Conservation (phyloP, 2,329 filamentous ascomycete genomes). For the Hyphodiscus sp. region DNA sequence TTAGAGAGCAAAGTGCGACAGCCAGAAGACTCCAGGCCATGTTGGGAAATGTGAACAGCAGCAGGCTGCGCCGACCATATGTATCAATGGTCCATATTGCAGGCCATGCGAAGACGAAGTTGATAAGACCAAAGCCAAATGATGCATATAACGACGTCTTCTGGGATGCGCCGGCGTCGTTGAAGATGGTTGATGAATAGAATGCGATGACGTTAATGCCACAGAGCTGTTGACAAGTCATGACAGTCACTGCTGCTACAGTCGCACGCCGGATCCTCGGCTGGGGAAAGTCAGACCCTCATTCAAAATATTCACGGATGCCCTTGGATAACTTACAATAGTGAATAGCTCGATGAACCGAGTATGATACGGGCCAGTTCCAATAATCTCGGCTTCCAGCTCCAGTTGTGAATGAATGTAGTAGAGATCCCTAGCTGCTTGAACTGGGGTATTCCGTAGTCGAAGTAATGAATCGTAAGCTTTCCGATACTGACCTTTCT, state of each 20-base stretch:
- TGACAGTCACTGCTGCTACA: conserved; percentile 67
- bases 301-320: background rate
- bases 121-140: conserved; percentile 56
- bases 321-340: conserved; percentile 30
- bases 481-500: conserved; percentile 34
- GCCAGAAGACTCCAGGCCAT: conserved; percentile 58
- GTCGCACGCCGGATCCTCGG: background rate
- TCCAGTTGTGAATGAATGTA: conserved; percentile 47
- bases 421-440: conserved; percentile 55
- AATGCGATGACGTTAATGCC: conserved; percentile 63
- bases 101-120: conserved; percentile 56
- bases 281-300: background rate
- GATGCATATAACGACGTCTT: conserved; percentile 53
- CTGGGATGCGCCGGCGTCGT: conserved; percentile 46
- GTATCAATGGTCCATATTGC: conserved; percentile 61
- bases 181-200: conserved; percentile 59
- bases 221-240: conserved; percentile 26
- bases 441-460: conserved; percentile 50
- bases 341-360: conserved; percentile 61
- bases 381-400: background rate
- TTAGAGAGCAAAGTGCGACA: conserved; percentile 50
- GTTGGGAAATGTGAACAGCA: conserved; percentile 58
- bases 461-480: conserved; percentile 49
- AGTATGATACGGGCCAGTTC: background rate
- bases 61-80: conserved; percentile 51